Evolutionary conservation across 345 rosid genomes (phyloP).

Genomic region (Populus ilicifolia): DNA sequence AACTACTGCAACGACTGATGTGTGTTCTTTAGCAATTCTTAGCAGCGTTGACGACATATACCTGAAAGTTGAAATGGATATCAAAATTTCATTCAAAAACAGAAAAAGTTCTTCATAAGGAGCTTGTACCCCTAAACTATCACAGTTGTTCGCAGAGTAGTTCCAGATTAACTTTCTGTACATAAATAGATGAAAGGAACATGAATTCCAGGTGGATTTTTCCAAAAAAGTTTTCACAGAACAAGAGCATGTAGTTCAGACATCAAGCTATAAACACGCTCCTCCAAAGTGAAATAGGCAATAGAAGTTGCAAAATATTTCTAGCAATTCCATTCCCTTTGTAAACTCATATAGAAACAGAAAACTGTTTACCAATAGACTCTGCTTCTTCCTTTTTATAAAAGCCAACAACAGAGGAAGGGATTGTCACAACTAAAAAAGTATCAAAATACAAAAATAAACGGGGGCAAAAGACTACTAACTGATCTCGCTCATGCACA

Average conservation of each 20-base stretch:
- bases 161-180: neutral
- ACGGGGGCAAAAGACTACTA: slow-evolving; percentile 34
- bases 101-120: neutral
- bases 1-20: slow-evolving; percentile 85
- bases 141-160: neutral
- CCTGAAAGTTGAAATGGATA: slow-evolving; percentile 35
- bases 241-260: neutral
- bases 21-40: slow-evolving; percentile 64
- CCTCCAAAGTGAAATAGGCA: neutral
- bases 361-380: neutral
- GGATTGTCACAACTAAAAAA: neutral
- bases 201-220: neutral
- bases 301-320: neutral
- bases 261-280: neutral
- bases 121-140: neutral
- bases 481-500: slow-evolving; percentile 97
- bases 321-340: neutral
- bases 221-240: neutral
- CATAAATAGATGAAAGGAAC: neutral
- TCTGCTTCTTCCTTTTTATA: neutral
- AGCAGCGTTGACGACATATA: slow-evolving; percentile 78
- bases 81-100: neutral
- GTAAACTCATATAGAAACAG: neutral
- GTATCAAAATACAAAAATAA: neutral
- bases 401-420: neutral